phyloP scores from a whole-genome alignment of 83 land plant genomes.

The Picea engelmannii region DNA sequence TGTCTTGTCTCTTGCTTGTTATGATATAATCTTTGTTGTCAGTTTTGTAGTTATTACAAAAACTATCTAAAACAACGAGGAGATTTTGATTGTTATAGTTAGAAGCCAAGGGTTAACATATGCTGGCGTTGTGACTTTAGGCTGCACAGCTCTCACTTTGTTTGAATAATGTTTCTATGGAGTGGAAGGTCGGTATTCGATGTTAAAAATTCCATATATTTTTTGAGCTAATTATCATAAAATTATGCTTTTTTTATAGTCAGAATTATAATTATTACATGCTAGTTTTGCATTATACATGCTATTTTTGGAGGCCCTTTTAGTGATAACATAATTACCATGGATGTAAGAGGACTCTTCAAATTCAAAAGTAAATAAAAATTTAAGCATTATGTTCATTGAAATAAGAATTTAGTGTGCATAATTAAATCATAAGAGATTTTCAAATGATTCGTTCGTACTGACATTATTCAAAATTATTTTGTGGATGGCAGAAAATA shows the following conservation, averaged over 20 bases:
- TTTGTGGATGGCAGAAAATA: slow-evolving; percentile 18
- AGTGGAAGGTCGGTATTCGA: background rate
- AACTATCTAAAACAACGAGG: background rate
- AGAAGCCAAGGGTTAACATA: background rate
- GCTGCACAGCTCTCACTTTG: no score
- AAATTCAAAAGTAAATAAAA: no score
- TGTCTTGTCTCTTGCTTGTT: background rate
- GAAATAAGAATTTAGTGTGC: background rate
- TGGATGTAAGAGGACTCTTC: no score
- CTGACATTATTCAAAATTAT: slow-evolving; percentile 3
- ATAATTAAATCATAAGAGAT: background rate
- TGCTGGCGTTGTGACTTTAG: no score
- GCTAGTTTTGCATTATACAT: background rate
- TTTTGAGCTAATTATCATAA: background rate
- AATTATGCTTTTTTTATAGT: background rate
- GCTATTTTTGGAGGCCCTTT: background rate
- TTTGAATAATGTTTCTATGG: background rate
- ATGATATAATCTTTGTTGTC: background rate
- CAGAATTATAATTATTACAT: background rate
- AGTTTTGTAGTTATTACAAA: background rate
- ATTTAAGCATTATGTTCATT: no score
- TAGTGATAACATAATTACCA: no score
- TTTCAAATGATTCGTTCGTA: background rate
- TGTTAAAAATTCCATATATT: background rate
- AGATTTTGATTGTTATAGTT: no score